Evolutionary conservation across 1,284 basidiomycete genomes (phyloP), one percentile per base, ranked within the genome.

Genomic region (Sanguinoderma infundibulare): DNA sequence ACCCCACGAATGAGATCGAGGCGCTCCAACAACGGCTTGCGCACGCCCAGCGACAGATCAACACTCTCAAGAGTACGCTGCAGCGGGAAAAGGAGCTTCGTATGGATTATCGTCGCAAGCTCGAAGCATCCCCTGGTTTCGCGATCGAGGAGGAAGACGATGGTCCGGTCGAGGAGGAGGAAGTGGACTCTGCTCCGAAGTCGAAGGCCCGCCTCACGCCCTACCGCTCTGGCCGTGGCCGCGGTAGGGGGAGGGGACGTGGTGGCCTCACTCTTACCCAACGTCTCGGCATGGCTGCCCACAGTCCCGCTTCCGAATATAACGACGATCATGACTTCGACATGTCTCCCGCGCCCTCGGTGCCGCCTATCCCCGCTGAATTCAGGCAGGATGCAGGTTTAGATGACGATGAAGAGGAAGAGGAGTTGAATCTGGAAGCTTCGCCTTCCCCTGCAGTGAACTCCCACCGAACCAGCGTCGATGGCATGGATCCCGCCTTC

Each of bases 401-500:
- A 14, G 68, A 75, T 3, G 75, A 77, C 8, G 76, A 77, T 22
- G 75, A 77, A 7, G 76, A 77, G 22, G 79, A 78, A 7, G 74
- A 74, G 14, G 74, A 76, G 17, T 72, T 68, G 22, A 72, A 79
- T 35, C 55, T 72, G 12, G 75, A 78, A 17, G 78, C 79, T 15
- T 81, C 83, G 1, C 79, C 78, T 3, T 81, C 78, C 7, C 78
- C 75, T 17, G 72, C 74, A 6, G 49, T 66, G 20, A 57, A 72
- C 24, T 86, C 85, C 2, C 89, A 87, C 63, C 78, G 81, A 35
- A 83, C 83, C 2, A 92, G 89, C 67, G 79, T 93, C 10, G 92
- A 94, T 55, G 91, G 91, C 40, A 92, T 94, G 89, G 92, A 94
- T 67, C 92, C 92, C 10, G 82, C 78, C 0, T 94, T 92, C 70